Conservation (phyloP, 768 basidiomycete genomes). For the Mycena filopes region DNA sequence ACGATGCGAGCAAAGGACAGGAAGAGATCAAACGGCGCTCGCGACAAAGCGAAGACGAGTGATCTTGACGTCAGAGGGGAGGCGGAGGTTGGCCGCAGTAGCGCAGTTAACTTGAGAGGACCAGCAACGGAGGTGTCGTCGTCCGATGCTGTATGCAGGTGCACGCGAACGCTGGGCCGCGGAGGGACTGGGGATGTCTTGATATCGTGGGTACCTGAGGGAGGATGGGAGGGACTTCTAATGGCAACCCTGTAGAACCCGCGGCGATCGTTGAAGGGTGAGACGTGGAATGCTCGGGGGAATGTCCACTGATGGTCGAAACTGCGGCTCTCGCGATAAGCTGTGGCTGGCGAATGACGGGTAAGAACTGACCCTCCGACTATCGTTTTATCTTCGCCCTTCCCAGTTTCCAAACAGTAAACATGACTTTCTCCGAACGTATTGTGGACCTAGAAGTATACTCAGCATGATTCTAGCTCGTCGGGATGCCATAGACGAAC, state of each 20-base stretch:
- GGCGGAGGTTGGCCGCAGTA: conserved; percentile 49
- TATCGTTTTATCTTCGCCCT: conserved; percentile 52
- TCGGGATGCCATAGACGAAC: conserved; percentile 43
- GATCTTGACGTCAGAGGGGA: conserved; percentile 52
- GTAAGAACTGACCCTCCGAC: conserved; percentile 45
- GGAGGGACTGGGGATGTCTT: conserved; percentile 35
- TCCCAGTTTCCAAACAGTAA: conserved; percentile 60
- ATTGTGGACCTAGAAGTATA: conserved; percentile 65
- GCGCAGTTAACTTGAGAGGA: conserved; percentile 64
- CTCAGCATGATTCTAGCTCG: neutral
- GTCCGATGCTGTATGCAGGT: conserved; percentile 42
- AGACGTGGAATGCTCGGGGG: conserved; percentile 76
- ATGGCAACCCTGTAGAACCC: conserved; percentile 73
- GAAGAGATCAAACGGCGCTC: conserved; percentile 63
- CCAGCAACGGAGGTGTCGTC: conserved; percentile 37
- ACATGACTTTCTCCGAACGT: conserved; percentile 79
- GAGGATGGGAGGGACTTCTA: conserved; percentile 54
- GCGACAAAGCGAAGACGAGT: conserved; percentile 51
- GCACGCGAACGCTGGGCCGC: conserved; percentile 54
- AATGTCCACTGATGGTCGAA: conserved; percentile 76
- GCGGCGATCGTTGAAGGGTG: conserved; percentile 78
- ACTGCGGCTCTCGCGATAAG: conserved; percentile 39
- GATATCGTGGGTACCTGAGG: conserved; percentile 34
- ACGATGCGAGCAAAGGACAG: conserved; percentile 69
- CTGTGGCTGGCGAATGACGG: neutral